Conservation (phyloP, 306 rosid species). For the Quercus rubra region DNA sequence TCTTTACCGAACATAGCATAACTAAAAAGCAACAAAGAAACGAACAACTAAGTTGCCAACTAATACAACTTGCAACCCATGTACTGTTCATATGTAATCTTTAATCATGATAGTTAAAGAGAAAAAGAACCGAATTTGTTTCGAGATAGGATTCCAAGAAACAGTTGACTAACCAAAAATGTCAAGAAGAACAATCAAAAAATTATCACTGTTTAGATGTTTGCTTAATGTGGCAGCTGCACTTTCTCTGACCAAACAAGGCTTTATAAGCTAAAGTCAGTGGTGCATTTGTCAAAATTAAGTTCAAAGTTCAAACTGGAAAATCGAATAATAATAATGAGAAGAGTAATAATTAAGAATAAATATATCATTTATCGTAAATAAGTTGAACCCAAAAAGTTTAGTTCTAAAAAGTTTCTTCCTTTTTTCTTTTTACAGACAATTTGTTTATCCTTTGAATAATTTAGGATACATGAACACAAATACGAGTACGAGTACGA, state of each 20-base stretch:
- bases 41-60: not conserved
- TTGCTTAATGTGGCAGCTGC: not conserved
- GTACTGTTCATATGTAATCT: no score
- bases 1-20: not conserved
- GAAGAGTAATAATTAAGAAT: no score
- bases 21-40: constrained; percentile 11
- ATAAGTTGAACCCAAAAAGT: no score
- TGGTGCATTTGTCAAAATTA: not conserved
- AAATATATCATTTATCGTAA: no score
- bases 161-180: not conserved
- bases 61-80: constrained; percentile 19
- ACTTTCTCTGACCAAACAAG: not conserved
- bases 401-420: no score
- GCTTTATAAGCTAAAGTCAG: not conserved
- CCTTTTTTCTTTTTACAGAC: no score
- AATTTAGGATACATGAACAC: no score
- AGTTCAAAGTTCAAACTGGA: not conserved
- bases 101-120: constrained; percentile 16
- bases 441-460: not conserved
- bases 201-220: not conserved
- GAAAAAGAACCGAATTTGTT: constrained; percentile 25
- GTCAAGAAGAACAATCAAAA: not conserved
- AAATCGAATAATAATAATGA: no score
- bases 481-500: accelerated
- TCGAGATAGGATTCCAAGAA: not conserved